Base-by-base conservation (phyloP, 176 grass and related monocot genomes). In the Hyparrhenia diplandra region DNA sequence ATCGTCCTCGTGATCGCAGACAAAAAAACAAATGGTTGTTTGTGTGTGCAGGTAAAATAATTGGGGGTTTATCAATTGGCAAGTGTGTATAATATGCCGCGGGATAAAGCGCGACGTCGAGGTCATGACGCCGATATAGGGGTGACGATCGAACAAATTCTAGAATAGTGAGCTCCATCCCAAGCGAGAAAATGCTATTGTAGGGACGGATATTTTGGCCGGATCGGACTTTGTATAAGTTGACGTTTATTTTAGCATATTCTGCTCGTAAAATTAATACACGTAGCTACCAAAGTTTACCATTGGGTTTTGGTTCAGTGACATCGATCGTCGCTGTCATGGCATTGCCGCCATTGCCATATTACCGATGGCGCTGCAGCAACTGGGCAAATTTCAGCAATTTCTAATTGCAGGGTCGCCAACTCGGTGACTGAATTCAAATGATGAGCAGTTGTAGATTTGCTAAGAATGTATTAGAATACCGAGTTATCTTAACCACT, bases 71-170 rank as follows among this genome's bases (percentile, higher is more conserved):
- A 25, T 82, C 57, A 83, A 85, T 89, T 78, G 18, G 46, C 78
- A 76, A 71, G 43, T 58, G 65, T 2, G 4, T 85, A 72, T 31
- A 77, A 82, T 81, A 85, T 82, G 73, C 83, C 9, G 46, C 78
- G 10, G 45, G 79, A 82, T 85, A 89, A 73, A 78, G 66, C 66
- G 10, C 29, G 46, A 73, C 58, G 83, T 89, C 87, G 78, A 58
- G 57, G 11, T 89, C 82, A 55, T 89, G 72, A 89, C 87, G 72
- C 65, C 24, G 65, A 65, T 82, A 34, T 72, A 58, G 10, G 23
- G 36, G 29, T 64, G 83, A 85, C 78, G n/a, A n/a, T n/a, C n/a
- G 83, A 85, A 85, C 83, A 82, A 29, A 77, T 89, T 85, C 71
- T 46, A 76, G 29, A 76, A 63, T 71, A 42, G 29, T 30, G 14